Conservation (phyloP, 1,139 yeast genomes). For the Zygotorulaspora mrakii region DNA sequence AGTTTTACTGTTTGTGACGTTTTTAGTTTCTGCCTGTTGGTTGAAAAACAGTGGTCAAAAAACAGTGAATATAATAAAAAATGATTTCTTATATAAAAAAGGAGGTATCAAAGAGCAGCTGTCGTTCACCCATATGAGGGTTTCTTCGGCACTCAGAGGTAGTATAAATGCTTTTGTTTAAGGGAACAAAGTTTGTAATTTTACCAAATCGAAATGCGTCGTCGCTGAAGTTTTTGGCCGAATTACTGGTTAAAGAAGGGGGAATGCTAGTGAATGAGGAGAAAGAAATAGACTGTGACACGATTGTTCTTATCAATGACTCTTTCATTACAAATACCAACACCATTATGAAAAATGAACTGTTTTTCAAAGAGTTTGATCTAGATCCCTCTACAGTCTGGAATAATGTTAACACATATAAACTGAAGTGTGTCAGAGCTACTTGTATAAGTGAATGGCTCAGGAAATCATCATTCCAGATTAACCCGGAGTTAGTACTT, state of each 20-base stretch:
- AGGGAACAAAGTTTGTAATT: slow-evolving; percentile 21
- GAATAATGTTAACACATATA: slow-evolving; percentile 14
- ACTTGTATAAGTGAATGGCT: slow-evolving; percentile 18
- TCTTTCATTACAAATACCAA: slow-evolving; percentile 22
- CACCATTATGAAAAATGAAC: slow-evolving; percentile 12
- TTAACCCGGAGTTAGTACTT: slow-evolving; percentile 7
- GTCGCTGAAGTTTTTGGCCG: slow-evolving; percentile 16
- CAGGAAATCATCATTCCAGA: slow-evolving; percentile 10
- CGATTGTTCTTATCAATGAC: slow-evolving; percentile 24
- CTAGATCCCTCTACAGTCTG: slow-evolving; percentile 16
- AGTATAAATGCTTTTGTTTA: slow-evolving; percentile 15
- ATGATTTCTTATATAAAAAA: too few species aligned
- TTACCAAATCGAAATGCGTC: slow-evolving; percentile 26
- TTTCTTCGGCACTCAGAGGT: background rate
- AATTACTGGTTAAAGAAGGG: slow-evolving; percentile 33
- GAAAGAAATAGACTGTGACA: slow-evolving; percentile 14
- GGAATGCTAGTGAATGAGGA: slow-evolving; percentile 33
- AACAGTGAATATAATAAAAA: too few species aligned
- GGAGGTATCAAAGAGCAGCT: too few species aligned
- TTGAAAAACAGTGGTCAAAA: background rate
- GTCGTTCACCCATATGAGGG: too few species aligned
- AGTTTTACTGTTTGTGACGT: background rate
- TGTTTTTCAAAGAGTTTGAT: slow-evolving; percentile 23
- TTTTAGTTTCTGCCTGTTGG: background rate
- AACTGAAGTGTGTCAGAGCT: slow-evolving; percentile 16